Percentiles rank a stretch among this genome's conserved stretches.
phyloP scores from a whole-genome alignment of 345 rosid species.

The Melaleuca alternifolia region DNA sequence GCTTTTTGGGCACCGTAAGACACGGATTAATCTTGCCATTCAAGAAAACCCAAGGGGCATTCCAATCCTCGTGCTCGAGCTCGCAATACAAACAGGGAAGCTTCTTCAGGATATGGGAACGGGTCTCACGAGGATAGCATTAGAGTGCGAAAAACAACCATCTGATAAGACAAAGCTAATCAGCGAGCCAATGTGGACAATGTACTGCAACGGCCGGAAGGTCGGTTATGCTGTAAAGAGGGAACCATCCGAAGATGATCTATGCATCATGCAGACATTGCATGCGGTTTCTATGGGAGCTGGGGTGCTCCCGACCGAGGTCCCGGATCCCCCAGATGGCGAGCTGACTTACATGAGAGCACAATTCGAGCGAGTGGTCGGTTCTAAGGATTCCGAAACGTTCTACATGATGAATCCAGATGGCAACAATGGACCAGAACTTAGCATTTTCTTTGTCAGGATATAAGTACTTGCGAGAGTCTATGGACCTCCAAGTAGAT shows the following conservation, averaged over 20 bases:
- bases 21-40: constrained; percentile 57
- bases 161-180: constrained; percentile 44
- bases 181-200: constrained; percentile 69
- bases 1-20: constrained; percentile 57
- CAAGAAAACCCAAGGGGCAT: constrained; percentile 62
- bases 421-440: constrained; percentile 64
- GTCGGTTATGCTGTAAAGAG: constrained; percentile 73
- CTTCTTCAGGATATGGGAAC: constrained; percentile 63
- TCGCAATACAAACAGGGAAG: constrained; percentile 67
- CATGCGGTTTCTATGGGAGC: constrained; percentile 78
- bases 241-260: constrained; percentile 64
- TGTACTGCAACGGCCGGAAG: constrained; percentile 66
- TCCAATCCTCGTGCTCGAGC: constrained; percentile 53
- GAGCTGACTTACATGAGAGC: constrained; percentile 76
- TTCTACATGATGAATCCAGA: constrained; percentile 81
- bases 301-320: constrained; percentile 53
- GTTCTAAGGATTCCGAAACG: constrained; percentile 83
- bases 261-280: constrained; percentile 63
- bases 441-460: constrained; percentile 58
- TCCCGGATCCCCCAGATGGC: constrained; percentile 33
- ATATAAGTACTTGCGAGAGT: constrained; percentile 10
- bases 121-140: constrained; percentile 65
- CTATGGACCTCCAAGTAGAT: not conserved
- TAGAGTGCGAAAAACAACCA: constrained; percentile 69
- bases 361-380: constrained; percentile 64